Evolutionary conservation across 177 flowering plant species (phyloP).

Genomic region (Tripterygium wilfordii): DNA sequence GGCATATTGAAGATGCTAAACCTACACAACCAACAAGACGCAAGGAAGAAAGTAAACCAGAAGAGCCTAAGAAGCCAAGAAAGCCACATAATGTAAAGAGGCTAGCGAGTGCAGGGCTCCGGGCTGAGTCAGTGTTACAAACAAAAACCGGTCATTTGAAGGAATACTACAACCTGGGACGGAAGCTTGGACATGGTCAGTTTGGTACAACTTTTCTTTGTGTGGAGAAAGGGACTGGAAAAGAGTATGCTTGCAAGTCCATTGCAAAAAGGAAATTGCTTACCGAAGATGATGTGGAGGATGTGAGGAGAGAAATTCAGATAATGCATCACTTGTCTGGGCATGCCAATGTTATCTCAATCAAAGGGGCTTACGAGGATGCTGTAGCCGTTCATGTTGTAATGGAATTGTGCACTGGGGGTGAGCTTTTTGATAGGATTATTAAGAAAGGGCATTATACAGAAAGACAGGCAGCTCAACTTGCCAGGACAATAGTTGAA

Average conservation of each 20-base stretch:
- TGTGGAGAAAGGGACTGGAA: slow-evolving; percentile 55
- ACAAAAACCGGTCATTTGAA: slow-evolving; percentile 64
- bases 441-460: slow-evolving; percentile 62
- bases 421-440: slow-evolving; percentile 90
- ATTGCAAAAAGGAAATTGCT: slow-evolving; percentile 70
- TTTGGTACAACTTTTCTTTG: slow-evolving; percentile 77
- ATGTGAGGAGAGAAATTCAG: slow-evolving; percentile 87
- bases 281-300: slow-evolving; percentile 67
- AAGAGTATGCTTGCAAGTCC: slow-evolving; percentile 78
- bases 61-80: slow-evolving; percentile 15
- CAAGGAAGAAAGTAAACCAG: slow-evolving; percentile 11
- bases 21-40: background rate
- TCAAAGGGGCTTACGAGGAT: slow-evolving; percentile 80
- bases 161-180: slow-evolving; percentile 63
- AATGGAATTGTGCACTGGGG: slow-evolving; percentile 87
- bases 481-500: slow-evolving; percentile 61
- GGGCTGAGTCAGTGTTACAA: slow-evolving; percentile 46
- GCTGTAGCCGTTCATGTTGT: slow-evolving; percentile 81
- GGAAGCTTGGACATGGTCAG: slow-evolving; percentile 83
- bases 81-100: slow-evolving; percentile 45
- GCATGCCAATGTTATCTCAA: slow-evolving; percentile 53
- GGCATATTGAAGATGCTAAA: background rate
- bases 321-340: slow-evolving; percentile 88
- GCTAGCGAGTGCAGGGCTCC: slow-evolving; percentile 55
- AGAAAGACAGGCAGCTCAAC: slow-evolving; percentile 77